phyloP scores from a whole-genome alignment of 2,329 filamentous ascomycete species.

The Basipetospora sp. region DNA sequence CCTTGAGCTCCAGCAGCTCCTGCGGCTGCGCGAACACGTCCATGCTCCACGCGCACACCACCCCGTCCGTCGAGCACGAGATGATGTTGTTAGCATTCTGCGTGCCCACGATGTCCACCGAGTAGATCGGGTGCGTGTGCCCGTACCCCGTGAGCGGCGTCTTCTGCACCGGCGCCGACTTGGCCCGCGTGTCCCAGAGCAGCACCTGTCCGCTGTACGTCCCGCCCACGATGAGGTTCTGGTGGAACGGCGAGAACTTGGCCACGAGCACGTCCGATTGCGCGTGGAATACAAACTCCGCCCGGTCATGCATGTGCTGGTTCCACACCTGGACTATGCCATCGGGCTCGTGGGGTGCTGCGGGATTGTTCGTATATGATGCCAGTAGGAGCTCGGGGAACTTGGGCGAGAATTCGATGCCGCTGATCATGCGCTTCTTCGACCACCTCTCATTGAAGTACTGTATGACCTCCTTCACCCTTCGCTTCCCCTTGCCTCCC shows the following conservation, averaged over 20 bases:
- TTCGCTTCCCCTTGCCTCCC: slow-evolving; percentile 54
- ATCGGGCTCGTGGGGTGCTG: slow-evolving; percentile 83
- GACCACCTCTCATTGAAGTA: slow-evolving; percentile 94
- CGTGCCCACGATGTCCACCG: slow-evolving; percentile 86
- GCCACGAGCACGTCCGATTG: slow-evolving; percentile 90
- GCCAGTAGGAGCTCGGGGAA: slow-evolving; percentile 86
- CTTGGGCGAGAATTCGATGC: slow-evolving; percentile 89
- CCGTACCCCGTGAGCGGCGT: slow-evolving; percentile 88
- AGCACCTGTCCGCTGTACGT: slow-evolving; percentile 94
- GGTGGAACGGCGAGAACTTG: slow-evolving; percentile 97
- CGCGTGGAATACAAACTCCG: slow-evolving; percentile 92
- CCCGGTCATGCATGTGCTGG: slow-evolving; percentile 78
- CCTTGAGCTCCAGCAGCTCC: slow-evolving; percentile 76
- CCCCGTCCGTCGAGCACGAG: slow-evolving; percentile 88
- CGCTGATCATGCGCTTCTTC: slow-evolving; percentile 93
- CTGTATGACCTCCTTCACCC: slow-evolving; percentile 75
- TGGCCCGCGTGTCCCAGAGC: slow-evolving; percentile 88
- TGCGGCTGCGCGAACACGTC: slow-evolving; percentile 97
- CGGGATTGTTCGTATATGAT: slow-evolving; percentile 93
- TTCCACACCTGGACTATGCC: slow-evolving; percentile 96
- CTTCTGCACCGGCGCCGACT: slow-evolving; percentile 81
- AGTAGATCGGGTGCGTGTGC: slow-evolving; percentile 93
- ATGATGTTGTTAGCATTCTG: slow-evolving; percentile 99
- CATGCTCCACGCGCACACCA: slow-evolving; percentile 92
- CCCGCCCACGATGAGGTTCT: slow-evolving; percentile 87